Evolutionary conservation across 2,329 filamentous ascomycete genomes (phyloP), one percentile per base, ranked within the genome.

Genomic region (Aureobasidium sp.): DNA sequence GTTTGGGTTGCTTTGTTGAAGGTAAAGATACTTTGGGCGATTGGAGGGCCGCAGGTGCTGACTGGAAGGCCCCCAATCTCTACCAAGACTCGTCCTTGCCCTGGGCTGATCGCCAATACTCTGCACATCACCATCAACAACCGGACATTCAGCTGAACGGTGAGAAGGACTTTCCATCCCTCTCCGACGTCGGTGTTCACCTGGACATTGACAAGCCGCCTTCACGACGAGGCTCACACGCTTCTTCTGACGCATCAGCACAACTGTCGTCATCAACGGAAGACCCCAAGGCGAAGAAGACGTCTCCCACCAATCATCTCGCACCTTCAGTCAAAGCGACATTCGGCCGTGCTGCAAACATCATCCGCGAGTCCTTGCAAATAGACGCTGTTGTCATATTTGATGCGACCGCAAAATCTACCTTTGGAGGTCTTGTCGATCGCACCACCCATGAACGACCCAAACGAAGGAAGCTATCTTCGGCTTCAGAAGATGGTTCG

Each of bases 311-410:
- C 67, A 36, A 68, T 9, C 42, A 42, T 2, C 48, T 68, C 1
- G 66, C 64, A 1, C 68, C 68, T n/a, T 67, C 66, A 22, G 68
- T 71, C 36, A 69, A 70, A 14, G 65, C 60, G 9, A 60, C 55
- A 9, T 20, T 79, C 78, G 56, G 70, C 68, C 71, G 78, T 22
- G 78, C 77, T 2, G 75, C 77, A 1, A 74, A 77, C 44, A 66
- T 79, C 1, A 70, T 81, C 6, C 73, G 73, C 3, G 75, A 77
- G 62, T 76, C 78, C 22, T 67, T 81, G 20, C 69, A 70, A 5
- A 73, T 78, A 14, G 77, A 78, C 7, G 79, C 78, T 3, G 78
- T 81, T 25, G 66, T 75, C 1, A 75, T 77, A 48, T 63, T 77
- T 22, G 75, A 76, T 64, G 71, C 66, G 37, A 64, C 62, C 2